phyloP scores from a whole-genome alignment of 352 stramenopile genomes.

The Elongisporangium anandrum region DNA sequence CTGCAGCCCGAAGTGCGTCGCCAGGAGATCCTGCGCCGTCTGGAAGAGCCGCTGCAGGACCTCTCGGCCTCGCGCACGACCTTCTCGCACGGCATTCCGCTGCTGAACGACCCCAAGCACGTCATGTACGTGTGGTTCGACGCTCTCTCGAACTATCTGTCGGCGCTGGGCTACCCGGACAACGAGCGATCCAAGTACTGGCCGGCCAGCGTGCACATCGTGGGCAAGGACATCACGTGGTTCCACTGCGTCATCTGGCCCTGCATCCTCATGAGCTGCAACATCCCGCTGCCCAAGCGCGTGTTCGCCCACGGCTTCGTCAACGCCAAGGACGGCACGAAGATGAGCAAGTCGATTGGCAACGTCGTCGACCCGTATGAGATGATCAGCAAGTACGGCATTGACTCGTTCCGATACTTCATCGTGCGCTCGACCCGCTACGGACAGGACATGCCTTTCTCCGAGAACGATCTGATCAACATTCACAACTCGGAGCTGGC shows the following conservation, averaged over 20 bases:
- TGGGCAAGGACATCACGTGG: constrained; percentile 98
- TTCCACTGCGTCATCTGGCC: constrained; percentile 99
- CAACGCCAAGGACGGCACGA: constrained; percentile 97
- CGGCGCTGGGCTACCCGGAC: constrained; percentile 93
- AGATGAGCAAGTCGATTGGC: constrained; percentile 99
- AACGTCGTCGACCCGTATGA: constrained; percentile 98
- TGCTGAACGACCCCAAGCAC: constrained; percentile 94
- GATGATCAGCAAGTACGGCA: constrained; percentile 90
- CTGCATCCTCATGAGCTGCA: constrained; percentile 98
- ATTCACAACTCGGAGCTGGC: constrained; percentile 97
- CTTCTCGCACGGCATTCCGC: constrained; percentile 92
- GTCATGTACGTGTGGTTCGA: constrained; percentile 99
- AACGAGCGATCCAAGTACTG: constrained; percentile 71
- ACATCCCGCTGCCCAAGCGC: constrained; percentile 89
- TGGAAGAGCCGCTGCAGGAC: constrained; percentile 93
- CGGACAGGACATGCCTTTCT: constrained; percentile 95
- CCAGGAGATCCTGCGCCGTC: constrained; percentile 92
- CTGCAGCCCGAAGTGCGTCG: constrained; percentile 94
- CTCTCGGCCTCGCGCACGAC: constrained; percentile 96
- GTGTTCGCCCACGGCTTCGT: constrained; percentile 98
- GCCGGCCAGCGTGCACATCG: constrained; percentile 83
- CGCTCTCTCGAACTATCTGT: constrained; percentile 98
- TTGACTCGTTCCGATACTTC: constrained; percentile 96
- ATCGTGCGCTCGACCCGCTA: constrained; percentile 91
- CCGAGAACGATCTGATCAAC: constrained; percentile 90